Percentiles rank a stretch among this genome's conserved stretches.
phyloP scores from a whole-genome alignment of 805 yeast genomes.

The Phaffomyces opuntiae region DNA sequence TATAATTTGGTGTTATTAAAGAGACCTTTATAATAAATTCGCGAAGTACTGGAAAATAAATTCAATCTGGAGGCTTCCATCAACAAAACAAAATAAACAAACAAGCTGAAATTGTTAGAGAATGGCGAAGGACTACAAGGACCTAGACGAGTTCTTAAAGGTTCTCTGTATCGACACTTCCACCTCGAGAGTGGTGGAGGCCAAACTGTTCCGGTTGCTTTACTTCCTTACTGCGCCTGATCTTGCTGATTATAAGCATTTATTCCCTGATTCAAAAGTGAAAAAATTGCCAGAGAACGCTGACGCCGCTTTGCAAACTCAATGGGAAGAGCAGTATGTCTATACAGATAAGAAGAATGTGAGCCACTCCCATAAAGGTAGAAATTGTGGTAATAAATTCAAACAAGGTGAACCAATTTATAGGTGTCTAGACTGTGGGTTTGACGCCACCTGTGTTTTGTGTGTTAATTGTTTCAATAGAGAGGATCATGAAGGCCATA shows the following conservation, averaged over 20 bases:
- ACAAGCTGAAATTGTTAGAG: no score
- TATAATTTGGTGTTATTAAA: no score
- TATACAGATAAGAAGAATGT: not conserved
- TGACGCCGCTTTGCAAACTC: not conserved
- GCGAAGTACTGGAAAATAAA: not conserved
- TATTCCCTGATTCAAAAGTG: constrained; percentile 3
- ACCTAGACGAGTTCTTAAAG: no score
- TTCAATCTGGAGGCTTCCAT: no score
- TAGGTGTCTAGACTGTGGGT: constrained; percentile 69
- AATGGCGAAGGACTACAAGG: no score
- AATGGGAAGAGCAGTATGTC: not conserved
- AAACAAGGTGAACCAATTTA: constrained; percentile 59
- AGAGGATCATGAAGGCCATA: constrained; percentile 61
- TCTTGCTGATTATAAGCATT: not conserved
- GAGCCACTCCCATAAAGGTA: constrained; percentile 38
- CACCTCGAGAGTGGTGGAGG: no score
- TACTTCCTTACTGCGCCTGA: not conserved
- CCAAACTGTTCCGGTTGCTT: not conserved
- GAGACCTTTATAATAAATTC: not conserved
- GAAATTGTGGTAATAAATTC: constrained; percentile 64
- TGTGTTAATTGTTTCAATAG: constrained; percentile 69
- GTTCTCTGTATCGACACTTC: no score
- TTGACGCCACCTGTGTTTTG: constrained; percentile 71
- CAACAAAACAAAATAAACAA: no score
- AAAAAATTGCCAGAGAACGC: not conserved